These are phyloP conservation scores for Logfia minima DNA, from an alignment of 129 eudicot genomes.

Conservation along the genomic window DNA sequence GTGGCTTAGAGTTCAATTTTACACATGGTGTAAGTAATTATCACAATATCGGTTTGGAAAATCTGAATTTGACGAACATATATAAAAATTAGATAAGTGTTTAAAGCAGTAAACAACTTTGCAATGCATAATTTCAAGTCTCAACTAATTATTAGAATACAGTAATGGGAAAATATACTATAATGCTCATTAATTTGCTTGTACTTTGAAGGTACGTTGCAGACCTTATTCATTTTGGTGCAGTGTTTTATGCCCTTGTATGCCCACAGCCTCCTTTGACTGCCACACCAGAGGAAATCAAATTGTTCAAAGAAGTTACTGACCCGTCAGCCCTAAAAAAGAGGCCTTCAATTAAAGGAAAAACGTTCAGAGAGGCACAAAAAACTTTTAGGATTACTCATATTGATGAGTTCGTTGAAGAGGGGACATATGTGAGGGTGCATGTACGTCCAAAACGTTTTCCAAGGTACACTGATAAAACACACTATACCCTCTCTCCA, in stretches of 20 bases:
- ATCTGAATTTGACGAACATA: background rate
- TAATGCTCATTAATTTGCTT: slow-evolving; percentile 22
- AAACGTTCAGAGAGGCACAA: slow-evolving; percentile 86
- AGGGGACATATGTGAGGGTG: slow-evolving; percentile 86
- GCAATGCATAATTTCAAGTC: background rate
- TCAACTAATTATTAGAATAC: background rate
- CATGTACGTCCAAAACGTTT: slow-evolving; percentile 95
- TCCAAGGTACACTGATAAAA: slow-evolving; percentile 57
- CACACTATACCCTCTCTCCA: slow-evolving; percentile 1
- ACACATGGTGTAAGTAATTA: background rate
- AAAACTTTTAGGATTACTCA: slow-evolving; percentile 68
- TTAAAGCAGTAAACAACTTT: background rate
- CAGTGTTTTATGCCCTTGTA: slow-evolving; percentile 86
- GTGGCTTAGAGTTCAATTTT: no score
- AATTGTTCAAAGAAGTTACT: slow-evolving; percentile 60
- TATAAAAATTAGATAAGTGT: background rate
- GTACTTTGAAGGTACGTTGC: slow-evolving; percentile 69
- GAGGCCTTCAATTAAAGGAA: slow-evolving; percentile 84
- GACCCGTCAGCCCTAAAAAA: slow-evolving; percentile 57
- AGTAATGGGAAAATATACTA: background rate
- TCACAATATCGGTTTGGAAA: slow-evolving; percentile 3
- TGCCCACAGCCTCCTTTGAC: slow-evolving; percentile 86
- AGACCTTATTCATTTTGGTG: slow-evolving; percentile 95
- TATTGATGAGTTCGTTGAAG: slow-evolving; percentile 70
- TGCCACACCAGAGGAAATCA: slow-evolving; percentile 74